Percentiles rank a stretch among this genome's conserved stretches.
phyloP scores from a whole-genome alignment of 2,329 filamentous ascomycete species.

The Helotiales sp. region DNA sequence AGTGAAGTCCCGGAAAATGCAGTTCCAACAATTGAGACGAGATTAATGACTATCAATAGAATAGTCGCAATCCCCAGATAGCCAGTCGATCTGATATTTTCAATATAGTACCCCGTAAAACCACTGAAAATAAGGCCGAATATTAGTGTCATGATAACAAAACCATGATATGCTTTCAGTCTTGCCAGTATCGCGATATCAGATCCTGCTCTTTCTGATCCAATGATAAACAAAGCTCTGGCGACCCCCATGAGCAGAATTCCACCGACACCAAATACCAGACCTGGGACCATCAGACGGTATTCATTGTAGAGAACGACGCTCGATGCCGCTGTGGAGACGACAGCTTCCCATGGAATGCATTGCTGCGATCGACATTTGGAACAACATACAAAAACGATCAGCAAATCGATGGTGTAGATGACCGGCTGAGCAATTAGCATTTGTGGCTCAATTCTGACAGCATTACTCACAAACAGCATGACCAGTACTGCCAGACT shows the following conservation, averaged over 20 bases:
- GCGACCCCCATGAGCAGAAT: constrained; percentile 33
- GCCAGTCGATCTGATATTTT: constrained; percentile 20
- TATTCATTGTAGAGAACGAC: constrained; percentile 37
- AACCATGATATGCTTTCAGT: constrained; percentile 31
- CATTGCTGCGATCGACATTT: constrained; percentile 20
- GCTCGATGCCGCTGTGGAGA: constrained; percentile 20
- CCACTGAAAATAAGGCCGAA: constrained; percentile 34
- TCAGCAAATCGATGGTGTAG: constrained; percentile 32
- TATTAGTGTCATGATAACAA: constrained; percentile 33
- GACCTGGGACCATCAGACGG: constrained; percentile 38
- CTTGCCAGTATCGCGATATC: constrained; percentile 18
- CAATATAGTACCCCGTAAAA: constrained; percentile 17
- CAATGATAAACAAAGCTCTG: constrained; percentile 32
- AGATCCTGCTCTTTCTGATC: constrained; percentile 24
- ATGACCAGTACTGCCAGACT: constrained; percentile 38
- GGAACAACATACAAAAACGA: constrained; percentile 31
- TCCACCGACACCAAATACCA: constrained; percentile 31
- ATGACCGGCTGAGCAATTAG: constrained; percentile 33
- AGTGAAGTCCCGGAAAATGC: constrained; percentile 30
- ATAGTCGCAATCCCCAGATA: constrained; percentile 17
- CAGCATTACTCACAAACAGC: constrained; percentile 35
- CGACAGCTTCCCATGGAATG: constrained; percentile 29
- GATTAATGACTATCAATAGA: constrained; percentile 24
- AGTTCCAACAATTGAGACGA: constrained; percentile 24
- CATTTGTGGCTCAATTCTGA: constrained; percentile 3